Percentiles rank a stretch among this genome's conserved stretches.
Conservation (phyloP, 805 yeast species). For the Nakazawaea molendinolei region DNA sequence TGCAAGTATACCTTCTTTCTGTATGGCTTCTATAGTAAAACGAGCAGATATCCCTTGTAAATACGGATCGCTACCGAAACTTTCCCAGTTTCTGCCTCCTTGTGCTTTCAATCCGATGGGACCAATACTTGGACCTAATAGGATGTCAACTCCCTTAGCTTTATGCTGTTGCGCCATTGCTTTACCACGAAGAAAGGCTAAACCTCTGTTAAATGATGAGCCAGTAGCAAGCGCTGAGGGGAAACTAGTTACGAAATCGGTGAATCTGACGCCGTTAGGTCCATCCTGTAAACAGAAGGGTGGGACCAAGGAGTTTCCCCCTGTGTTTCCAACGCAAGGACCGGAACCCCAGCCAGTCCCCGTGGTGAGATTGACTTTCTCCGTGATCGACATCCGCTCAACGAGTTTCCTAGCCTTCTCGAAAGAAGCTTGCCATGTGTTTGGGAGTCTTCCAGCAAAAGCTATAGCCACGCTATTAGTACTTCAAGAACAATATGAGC, state of each 20-base stretch:
- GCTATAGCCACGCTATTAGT: neutral
- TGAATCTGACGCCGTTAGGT: constrained; percentile 50
- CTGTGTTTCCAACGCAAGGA: constrained; percentile 59
- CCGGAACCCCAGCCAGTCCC: constrained; percentile 68
- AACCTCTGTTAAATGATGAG: constrained; percentile 45
- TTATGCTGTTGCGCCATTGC: constrained; percentile 50
- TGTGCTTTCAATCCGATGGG: constrained; percentile 56
- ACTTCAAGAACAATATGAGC: neutral
- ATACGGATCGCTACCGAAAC: constrained; percentile 55
- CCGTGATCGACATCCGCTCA: constrained; percentile 46
- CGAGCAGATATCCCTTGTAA: constrained; percentile 49
- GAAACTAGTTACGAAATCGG: constrained; percentile 48
- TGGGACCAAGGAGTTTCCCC: constrained; percentile 29
- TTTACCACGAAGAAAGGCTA: constrained; percentile 44
- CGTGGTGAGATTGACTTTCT: constrained; percentile 55
- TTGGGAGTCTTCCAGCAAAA: constrained; percentile 36
- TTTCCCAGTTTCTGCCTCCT: constrained; percentile 60
- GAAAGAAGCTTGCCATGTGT: constrained; percentile 50
- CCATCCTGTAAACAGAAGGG: constrained; percentile 55
- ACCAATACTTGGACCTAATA: constrained; percentile 50
- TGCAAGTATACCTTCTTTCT: constrained; percentile 50
- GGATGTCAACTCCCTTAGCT: constrained; percentile 45
- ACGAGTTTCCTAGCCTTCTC: constrained; percentile 50
- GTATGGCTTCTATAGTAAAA: constrained; percentile 46
- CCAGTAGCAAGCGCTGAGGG: constrained; percentile 56